Evolutionary conservation across 1,284 basidiomycete genomes (phyloP).

Genomic region (Stygiomarasmius scandens): DNA sequence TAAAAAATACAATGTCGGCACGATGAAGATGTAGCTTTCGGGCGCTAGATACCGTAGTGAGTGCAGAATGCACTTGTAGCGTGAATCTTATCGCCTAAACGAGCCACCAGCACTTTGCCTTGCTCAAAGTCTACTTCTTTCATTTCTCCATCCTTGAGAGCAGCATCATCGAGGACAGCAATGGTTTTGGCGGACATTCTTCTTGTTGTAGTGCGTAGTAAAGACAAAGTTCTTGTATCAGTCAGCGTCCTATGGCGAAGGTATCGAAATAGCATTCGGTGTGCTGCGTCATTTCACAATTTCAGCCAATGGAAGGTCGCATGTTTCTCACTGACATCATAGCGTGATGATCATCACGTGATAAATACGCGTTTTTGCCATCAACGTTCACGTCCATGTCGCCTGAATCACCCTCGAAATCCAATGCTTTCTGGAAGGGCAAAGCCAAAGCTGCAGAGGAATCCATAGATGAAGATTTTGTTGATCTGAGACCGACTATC

Average conservation of each 20-base stretch:
- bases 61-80: constrained; percentile 90
- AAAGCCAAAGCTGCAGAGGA: constrained; percentile 54
- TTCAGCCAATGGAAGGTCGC: constrained; percentile 5
- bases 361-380: no score
- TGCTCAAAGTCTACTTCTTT: constrained; percentile 82
- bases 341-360: no score
- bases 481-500: constrained; percentile 64
- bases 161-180: constrained; percentile 64
- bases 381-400: background rate
- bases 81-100: constrained; percentile 72
- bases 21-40: background rate
- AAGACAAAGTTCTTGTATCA: constrained; percentile 1
- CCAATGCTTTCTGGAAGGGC: constrained; percentile 40
- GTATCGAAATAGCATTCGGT: constrained; percentile 1
- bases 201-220: constrained; percentile 12
- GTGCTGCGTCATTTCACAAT: background rate
- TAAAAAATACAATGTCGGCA: background rate
- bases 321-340: background rate
- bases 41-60: constrained; percentile 47
- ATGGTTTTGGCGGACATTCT: constrained; percentile 58
- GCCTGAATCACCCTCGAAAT: background rate
- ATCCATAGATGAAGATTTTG: constrained; percentile 48
- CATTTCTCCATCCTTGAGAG: constrained; percentile 82
- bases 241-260: background rate
- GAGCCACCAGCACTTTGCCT: constrained; percentile 82